Base-by-base conservation (phyloP, 2,329 filamentous ascomycete species). In the Periglandula ipomoeae region DNA sequence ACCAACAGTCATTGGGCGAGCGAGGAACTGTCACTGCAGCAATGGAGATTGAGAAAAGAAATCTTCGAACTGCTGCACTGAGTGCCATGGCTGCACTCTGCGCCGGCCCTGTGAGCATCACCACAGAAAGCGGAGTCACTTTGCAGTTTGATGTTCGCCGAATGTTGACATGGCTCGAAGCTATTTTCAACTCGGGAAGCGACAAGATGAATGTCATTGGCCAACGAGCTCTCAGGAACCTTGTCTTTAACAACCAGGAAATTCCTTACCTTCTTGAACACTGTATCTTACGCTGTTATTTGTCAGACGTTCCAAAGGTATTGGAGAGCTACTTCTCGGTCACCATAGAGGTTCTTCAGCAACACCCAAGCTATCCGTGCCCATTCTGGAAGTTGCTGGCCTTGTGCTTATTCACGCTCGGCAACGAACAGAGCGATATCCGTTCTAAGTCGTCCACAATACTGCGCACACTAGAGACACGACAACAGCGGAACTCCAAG, bases 1-100 rank as follows among this genome's bases (percentile, higher is more conserved):
- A 91, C 46, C 85, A 89, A 48, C 87, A 93, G 49, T 81, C 85
- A 19, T 67, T 84, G 17, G 82, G 83, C 11, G 89, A 90, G 60
- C 79, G 87, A 55, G 83, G 85, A 4, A 89, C 84, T 20, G 78
- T 87, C 35, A 91, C 87, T 20, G 90, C 90, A 23, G 87, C 89
- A 1, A 93, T 95, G 78, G 93, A 97, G 62, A 97, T 96, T 56
- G 91, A 98, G 67, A 97, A 95, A 70, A 83, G 87, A 53, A 94
- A 95, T 60, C 75, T 98, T 34, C 81, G 89, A 50, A 93, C 86
- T 20, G 89, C 93, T 26, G 91, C 93, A 1, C 73, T 98, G 39
- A 95, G 90, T 64, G 86, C 94, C 23, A 97, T 98, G 93, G 90
- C 93, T 39, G 83, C 89, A 3, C 75, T 98, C 5, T 98, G 93